Base-by-base conservation (phyloP, 495 filamentous ascomycete species). In the Tetracladium setigerum region DNA sequence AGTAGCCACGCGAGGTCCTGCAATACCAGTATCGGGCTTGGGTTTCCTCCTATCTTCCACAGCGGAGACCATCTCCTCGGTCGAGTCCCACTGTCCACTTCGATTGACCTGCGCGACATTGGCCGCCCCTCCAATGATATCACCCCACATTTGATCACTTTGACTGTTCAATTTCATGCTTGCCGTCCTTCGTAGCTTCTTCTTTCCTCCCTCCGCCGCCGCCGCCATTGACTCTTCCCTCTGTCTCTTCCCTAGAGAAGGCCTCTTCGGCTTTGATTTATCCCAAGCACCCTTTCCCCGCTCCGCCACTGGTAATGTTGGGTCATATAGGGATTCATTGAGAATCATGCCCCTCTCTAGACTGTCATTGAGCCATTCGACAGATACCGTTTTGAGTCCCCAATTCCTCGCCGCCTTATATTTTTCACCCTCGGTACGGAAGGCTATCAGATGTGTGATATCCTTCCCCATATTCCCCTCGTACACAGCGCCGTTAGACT, bases 311-410 rank as follows among this genome's bases (percentile, higher is more conserved):
- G 87, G 79, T 10, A 89, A 49, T 30, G 68, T 63, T 1, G 87
- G 89, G 60, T 92, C 80, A 62, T 95, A 98, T 47, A 77, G 76
- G 10, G 70, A 70, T 58, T 95, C 94, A 27, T 95, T 84, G 17
- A 98, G 70, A 2, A 86, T 83, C 88, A 98, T 90, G n/a, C 92
- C 94, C 45, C 92, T 80, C 55, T 87, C 81, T 44, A 92, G 53
- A 58, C 89, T 90, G 49, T 97, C 82, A 19, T 77, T 66, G 38
- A 97, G 73, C 92, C 92, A 98, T 62, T 95, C 84, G 30, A 81
- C 58, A 3, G 81, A 77, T 19, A 97, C 86, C 27, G 87, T 78
- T 17, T 76, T 81, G 53, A 95, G 76, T 38, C 74, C 72, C 86
- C 90, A 96, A 54, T 72, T 71, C 47, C 72, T 79, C 10, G 94